Percentiles rank a stretch among this genome's conserved stretches.
These are phyloP conservation scores for Cerioporus squamosus DNA, from an alignment of 1,284 basidiomycete species.

Conservation along the genomic window DNA sequence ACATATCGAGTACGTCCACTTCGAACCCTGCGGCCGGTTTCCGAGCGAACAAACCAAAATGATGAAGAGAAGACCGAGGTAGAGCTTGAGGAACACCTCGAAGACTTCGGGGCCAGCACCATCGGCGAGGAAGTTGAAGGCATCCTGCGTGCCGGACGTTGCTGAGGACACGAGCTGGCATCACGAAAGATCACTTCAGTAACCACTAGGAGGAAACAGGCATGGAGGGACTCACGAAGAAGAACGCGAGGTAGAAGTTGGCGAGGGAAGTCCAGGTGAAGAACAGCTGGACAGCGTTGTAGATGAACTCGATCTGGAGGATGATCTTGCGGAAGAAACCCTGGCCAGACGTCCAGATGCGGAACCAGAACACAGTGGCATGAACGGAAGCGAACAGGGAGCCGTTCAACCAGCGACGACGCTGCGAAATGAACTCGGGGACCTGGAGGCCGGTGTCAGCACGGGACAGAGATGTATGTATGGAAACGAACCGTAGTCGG, in stretches of 20 bases:
- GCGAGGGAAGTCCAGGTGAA: conserved; percentile 87
- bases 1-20: conserved; percentile 80
- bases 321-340: conserved; percentile 83
- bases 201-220: background rate
- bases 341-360: conserved; percentile 92
- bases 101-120: conserved; percentile 81
- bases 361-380: conserved; percentile 83
- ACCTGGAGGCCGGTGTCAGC: conserved; percentile 42
- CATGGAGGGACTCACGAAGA: conserved; percentile 61
- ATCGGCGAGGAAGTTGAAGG: conserved; percentile 77
- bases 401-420: conserved; percentile 90
- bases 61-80: conserved; percentile 78
- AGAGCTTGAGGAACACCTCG: conserved; percentile 83
- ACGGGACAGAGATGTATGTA: background rate
- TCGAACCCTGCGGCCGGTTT: conserved; percentile 87
- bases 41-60: conserved; percentile 83
- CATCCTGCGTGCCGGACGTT: conserved; percentile 63
- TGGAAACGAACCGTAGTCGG: conserved; percentile 51
- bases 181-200: background rate
- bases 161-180: conserved; percentile 74
- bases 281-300: conserved; percentile 77
- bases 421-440: conserved; percentile 90
- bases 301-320: conserved; percentile 85
- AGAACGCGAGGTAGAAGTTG: conserved; percentile 85
- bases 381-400: conserved; percentile 87